Percentiles rank a stretch among this genome's conserved stretches.
Evolutionary conservation across 352 stramenopile genomes (phyloP).

Genomic region (Halophytophthora batemanensis): DNA sequence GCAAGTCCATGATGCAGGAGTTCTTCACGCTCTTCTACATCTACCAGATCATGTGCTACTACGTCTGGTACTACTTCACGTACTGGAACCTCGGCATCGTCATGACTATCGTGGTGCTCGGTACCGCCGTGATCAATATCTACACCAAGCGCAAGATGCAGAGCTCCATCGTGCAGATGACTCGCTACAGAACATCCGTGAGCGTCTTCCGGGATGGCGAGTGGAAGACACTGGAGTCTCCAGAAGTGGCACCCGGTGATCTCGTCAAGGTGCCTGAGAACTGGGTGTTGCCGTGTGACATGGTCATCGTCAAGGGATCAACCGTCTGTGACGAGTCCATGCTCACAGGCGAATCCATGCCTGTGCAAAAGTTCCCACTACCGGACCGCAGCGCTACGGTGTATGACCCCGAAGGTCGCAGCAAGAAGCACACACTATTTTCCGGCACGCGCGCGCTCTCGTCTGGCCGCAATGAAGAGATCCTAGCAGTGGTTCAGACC

Average conservation of each 20-base stretch:
- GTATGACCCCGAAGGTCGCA: constrained; percentile 38
- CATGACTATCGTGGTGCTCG: constrained; percentile 27
- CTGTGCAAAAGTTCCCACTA: constrained; percentile 61
- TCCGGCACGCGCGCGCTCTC: constrained; percentile 58
- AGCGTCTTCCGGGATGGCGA: constrained; percentile 30
- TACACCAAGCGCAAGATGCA: constrained; percentile 29
- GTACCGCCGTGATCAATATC: constrained; percentile 29
- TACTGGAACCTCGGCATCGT: constrained; percentile 35
- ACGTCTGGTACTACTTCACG: constrained; percentile 43
- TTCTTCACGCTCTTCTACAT: constrained; percentile 32
- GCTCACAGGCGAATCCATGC: constrained; percentile 57
- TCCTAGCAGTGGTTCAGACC: constrained; percentile 51
- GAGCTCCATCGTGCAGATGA: constrained; percentile 31
- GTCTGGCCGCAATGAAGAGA: constrained; percentile 38
- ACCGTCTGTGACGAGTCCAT: constrained; percentile 41
- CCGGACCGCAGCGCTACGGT: constrained; percentile 24
- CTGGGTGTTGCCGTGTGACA: constrained; percentile 42
- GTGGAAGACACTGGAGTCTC: constrained; percentile 29
- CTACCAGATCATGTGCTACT: constrained; percentile 42
- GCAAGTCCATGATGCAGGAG: constrained; percentile 22
- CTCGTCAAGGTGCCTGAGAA: constrained; percentile 36
- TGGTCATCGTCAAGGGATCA: constrained; percentile 39
- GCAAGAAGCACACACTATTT: constrained; percentile 68
- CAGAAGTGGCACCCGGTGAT: constrained; percentile 36
- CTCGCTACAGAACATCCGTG: constrained; percentile 45